Base-by-base conservation (phyloP, 306 rosid species). In the Purshia tridentata region DNA sequence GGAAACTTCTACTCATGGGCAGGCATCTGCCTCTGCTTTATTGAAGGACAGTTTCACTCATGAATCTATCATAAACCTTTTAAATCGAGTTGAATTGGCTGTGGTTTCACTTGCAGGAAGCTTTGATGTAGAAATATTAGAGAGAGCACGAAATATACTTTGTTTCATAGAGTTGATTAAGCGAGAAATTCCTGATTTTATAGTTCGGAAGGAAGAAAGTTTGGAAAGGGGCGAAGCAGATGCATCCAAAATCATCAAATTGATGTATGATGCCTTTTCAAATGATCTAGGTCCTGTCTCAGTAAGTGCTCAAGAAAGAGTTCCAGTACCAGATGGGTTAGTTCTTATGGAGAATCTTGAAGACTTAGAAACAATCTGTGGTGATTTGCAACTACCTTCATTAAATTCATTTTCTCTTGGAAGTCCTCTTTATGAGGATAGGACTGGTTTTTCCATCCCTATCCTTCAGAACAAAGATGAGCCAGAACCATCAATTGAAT, bases 221-320 rank as follows among this genome's bases (percentile, higher is more conserved):
- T 51, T 61, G 72, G 78, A 53, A 29, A 82, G 54, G 62, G 85
- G 83, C 71, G 82, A 79, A 69, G 54, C 70, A 68, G 83, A 80
- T 79, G 76, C 77, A 73, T 84, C 83, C 61, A 58, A 78, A 73
- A 72, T 84, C 69, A 72, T 86, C 68, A 70, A 80, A 78, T 73
- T 76, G 44, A 79, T 91, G 85, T 63, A 79, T 46, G 90, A 81
- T 63, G 87, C 83, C 73, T 79, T 94, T 75, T 77, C 83, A 1
- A 48, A 50, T 29, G 99, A 91, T 74, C 88, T 91, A 48, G 96
- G 97, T 77, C 96, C 92, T 15, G 84, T 94, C 67, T 91, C 97
- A 5, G 50, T 63, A 70, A 85, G 77, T 76, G 95, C 96, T 22
- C 97, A 91, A 79, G 88, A 83, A 75, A 85, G 95, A 75, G 97